Evolutionary conservation across 225 moss, liverwort and hornwort genomes (phyloP).

Genomic region (Climacium dendroides): DNA sequence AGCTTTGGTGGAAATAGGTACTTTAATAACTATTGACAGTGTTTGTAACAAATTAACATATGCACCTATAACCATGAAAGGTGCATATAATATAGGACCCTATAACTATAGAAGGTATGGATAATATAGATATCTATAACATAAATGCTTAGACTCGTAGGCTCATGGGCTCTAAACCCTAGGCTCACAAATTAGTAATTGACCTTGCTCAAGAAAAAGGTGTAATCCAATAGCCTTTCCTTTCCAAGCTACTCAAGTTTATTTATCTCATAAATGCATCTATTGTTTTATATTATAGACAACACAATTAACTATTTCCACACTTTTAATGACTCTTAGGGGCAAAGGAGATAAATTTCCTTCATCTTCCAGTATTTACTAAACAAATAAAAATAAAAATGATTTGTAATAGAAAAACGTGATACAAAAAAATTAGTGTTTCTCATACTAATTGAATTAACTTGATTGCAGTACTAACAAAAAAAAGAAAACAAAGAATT

Average conservation of each 20-base stretch:
- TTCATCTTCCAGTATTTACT: accelerated
- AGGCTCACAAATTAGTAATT: too few relatives aligned
- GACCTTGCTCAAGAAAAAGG: neutral
- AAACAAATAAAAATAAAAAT: neutral
- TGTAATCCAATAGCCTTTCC: neutral
- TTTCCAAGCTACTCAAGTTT: neutral
- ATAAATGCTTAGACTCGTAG: too few relatives aligned
- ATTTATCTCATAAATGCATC: neutral
- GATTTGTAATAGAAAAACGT: neutral
- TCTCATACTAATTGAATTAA: neutral
- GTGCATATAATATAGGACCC: too few relatives aligned
- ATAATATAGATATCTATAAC: too few relatives aligned
- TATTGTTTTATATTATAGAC: neutral
- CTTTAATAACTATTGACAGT: too few relatives aligned
- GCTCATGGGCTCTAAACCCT: too few relatives aligned
- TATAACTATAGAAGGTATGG: too few relatives aligned
- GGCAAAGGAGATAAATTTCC: neutral
- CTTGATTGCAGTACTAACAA: neutral
- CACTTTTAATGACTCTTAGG: accelerated
- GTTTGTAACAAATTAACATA: too few relatives aligned
- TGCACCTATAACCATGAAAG: too few relatives aligned
- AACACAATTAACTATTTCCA: neutral
- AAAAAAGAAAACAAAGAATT: neutral
- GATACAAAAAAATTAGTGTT: accelerated
- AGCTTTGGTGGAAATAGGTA: too few relatives aligned